Conservation (phyloP, 2,329 filamentous ascomycete genomes). For the Scorias spongiosa region DNA sequence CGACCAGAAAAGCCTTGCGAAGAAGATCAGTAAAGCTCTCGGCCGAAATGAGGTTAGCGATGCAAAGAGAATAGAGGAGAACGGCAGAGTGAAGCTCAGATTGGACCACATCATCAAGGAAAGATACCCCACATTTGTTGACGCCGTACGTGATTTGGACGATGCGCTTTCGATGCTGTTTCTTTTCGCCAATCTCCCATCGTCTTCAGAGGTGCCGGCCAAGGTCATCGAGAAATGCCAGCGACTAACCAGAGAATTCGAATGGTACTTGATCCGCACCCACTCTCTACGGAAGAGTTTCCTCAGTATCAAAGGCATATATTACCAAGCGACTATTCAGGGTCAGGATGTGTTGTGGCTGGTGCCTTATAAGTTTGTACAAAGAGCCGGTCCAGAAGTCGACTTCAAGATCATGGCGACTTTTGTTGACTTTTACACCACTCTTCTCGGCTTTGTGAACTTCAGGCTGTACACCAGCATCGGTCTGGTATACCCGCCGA, state of each 20-base stretch:
- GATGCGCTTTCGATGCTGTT: constrained; percentile 95
- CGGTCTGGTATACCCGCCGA: constrained; percentile 88
- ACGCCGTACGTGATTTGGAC: constrained; percentile 85
- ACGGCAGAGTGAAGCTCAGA: constrained; percentile 73
- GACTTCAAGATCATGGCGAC: constrained; percentile 99
- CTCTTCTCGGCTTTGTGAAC: constrained; percentile 87
- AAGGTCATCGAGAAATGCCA: constrained; percentile 96
- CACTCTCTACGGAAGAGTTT: constrained; percentile 91
- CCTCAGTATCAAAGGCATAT: constrained; percentile 96
- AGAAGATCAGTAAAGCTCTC: constrained; percentile 89
- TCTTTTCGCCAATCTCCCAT: constrained; percentile 90
- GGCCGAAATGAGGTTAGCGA: constrained; percentile 83
- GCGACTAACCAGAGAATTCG: constrained; percentile 83
- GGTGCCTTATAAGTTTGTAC: constrained; percentile 95
- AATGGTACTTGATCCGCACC: constrained; percentile 91
- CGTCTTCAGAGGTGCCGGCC: constrained; percentile 72
- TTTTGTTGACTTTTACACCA: constrained; percentile 98
- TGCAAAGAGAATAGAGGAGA: constrained; percentile 80
- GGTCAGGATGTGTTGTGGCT: constrained; percentile 96
- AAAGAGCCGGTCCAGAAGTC: constrained; percentile 81
- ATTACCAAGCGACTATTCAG: constrained; percentile 95
- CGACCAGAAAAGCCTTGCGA: constrained; percentile 90
- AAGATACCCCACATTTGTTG: constrained; percentile 91
- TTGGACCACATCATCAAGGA: constrained; percentile 96
- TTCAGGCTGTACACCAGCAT: constrained; percentile 84